These are phyloP conservation scores for Cenococcum geophilum DNA, from an alignment of 495 filamentous ascomycete species.

Conservation along the genomic window DNA sequence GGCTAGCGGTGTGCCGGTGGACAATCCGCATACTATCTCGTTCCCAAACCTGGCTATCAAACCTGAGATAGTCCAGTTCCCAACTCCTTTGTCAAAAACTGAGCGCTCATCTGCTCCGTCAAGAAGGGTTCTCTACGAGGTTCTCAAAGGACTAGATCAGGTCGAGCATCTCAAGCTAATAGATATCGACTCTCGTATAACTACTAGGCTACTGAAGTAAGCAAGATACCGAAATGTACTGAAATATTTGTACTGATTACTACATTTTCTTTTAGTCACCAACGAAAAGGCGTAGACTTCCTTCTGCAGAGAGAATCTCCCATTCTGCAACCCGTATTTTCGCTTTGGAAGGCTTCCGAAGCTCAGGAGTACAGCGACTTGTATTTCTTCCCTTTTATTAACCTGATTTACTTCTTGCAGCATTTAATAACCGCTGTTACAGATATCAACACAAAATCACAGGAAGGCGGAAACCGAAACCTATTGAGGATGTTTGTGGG, in stretches of 20 bases:
- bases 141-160: not conserved
- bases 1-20: slow-evolving; percentile 1
- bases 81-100: not conserved
- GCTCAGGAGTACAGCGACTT: slow-evolving; percentile 3
- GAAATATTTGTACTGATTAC: not conserved
- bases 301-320: slow-evolving; percentile 7
- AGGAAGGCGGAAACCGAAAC: not conserved
- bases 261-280: slow-evolving; percentile 5
- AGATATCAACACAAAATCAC: slow-evolving; percentile 8
- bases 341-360: slow-evolving; percentile 6
- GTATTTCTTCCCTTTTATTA: not conserved
- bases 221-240: not conserved
- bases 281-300: slow-evolving; percentile 12
- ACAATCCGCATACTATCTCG: slow-evolving; percentile 10
- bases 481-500: slow-evolving; percentile 6
- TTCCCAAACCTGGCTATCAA: slow-evolving; percentile 2
- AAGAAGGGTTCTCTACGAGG: not conserved
- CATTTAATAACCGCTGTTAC: slow-evolving; percentile 1
- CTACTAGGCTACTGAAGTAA: slow-evolving; percentile 7
- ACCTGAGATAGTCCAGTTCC: not conserved
- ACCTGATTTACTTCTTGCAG: not conserved
- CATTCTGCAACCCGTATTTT: slow-evolving; percentile 1
- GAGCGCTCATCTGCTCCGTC: not conserved
- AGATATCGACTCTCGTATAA: slow-evolving; percentile 6
- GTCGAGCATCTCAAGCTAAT: not conserved